Base-by-base conservation (phyloP, 164 flowering plant genomes). In the Taxillus chinensis region DNA sequence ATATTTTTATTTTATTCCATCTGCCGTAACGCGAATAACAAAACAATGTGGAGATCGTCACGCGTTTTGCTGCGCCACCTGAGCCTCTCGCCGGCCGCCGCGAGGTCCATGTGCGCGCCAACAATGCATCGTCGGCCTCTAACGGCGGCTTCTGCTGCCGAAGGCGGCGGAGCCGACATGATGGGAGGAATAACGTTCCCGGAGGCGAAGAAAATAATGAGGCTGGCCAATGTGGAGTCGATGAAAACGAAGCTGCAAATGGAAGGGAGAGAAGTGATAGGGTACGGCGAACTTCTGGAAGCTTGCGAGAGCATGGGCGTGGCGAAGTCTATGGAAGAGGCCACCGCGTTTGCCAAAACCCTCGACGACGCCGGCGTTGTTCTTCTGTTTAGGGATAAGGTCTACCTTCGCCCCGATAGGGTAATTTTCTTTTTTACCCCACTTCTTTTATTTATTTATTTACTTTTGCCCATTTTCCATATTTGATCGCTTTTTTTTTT, bases 291-390 rank as follows among this genome's bases (percentile, higher is more conserved):
- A 64, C 81, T 91, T 7, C 66, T 91, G 7, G 70, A 78, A 53
- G 86, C 87, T 3, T 86, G 95, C 57, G 65, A 81, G 71, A 68
- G 77, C 62, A 73, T 76, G 70, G 98, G 96, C 5, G 78, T 91
- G 10, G 84, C 95, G 11, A 85, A 83, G 71, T 74, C 93, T 13
- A 43, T 2, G 9, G 87, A 76, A 2, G 98, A 91, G 67, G 93
- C 98, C 5, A 70, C 73, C 1, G 76, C 82, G 11, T 91, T 91
- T 58, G 90, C 89, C 10, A 69, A 73, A 14, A 84, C 82, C 13
- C 86, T 91, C 27, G 98, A 91, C 62, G 95, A 89, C 15, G 98
- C 98, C 39, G 93, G 96, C 10, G 96, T 91, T 9, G 73, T 91
- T 37, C 82, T 91, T 57, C 75, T 91, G 41, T 91, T 89, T 68